These are phyloP conservation scores for Paraconiothyrium brasiliense DNA, from an alignment of 2,329 filamentous ascomycete species.

Conservation along the genomic window DNA sequence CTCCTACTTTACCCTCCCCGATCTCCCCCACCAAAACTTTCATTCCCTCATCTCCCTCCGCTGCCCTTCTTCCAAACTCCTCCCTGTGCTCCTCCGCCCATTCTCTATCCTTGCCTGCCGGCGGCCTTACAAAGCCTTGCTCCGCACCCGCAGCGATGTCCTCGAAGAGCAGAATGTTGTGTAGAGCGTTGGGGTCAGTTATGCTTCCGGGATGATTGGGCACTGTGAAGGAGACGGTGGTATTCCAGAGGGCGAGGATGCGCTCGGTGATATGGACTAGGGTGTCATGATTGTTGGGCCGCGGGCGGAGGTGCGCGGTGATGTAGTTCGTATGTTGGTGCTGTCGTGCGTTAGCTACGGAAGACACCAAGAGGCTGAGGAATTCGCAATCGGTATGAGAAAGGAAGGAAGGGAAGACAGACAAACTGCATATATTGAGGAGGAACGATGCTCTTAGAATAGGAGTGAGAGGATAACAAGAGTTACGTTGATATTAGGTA, in stretches of 20 bases:
- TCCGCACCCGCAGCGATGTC: slow-evolving; percentile 38
- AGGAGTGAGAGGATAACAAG: no score
- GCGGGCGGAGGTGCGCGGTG: slow-evolving; percentile 33
- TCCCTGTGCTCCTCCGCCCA: slow-evolving; percentile 34
- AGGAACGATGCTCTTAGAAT: no score
- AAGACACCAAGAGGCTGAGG: no score
- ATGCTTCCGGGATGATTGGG: slow-evolving; percentile 19
- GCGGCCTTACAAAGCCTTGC: slow-evolving; percentile 35
- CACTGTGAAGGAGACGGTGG: neutral
- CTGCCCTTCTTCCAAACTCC: slow-evolving; percentile 33
- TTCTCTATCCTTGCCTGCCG: slow-evolving; percentile 33
- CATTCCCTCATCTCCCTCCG: slow-evolving; percentile 35
- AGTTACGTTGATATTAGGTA: no score
- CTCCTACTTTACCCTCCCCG: slow-evolving; percentile 2
- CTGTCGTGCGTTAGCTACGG: neutral
- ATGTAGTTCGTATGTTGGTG: slow-evolving; percentile 32
- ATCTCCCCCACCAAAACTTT: slow-evolving; percentile 27
- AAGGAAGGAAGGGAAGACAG: no score
- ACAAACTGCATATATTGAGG: no score
- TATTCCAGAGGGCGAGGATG: slow-evolving; percentile 33
- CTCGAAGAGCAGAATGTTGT: slow-evolving; percentile 39
- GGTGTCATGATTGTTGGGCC: slow-evolving; percentile 23
- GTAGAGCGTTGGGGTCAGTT: slow-evolving; percentile 28
- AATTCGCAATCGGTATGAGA: no score
- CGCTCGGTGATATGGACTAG: slow-evolving; percentile 22